Conservation (phyloP, 1,139 yeast genomes). For the Saccharomyces hybrid region DNA sequence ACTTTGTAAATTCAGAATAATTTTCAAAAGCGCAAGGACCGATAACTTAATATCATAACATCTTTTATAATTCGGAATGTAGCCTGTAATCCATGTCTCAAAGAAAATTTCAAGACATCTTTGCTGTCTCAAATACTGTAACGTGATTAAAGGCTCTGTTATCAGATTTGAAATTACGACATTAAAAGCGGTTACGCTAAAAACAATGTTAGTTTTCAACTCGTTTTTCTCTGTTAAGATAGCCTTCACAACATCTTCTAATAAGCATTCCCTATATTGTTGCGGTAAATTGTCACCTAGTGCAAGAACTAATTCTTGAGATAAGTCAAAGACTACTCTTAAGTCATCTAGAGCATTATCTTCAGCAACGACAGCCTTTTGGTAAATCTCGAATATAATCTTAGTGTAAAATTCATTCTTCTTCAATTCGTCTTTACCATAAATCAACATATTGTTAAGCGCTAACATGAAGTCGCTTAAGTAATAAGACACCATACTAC, state of each 20-base stretch:
- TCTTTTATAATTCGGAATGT: constrained; percentile 50
- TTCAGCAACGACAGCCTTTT: constrained; percentile 29
- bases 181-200: constrained; percentile 53
- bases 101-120: constrained; percentile 48
- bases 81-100: constrained; percentile 54
- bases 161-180: constrained; percentile 61
- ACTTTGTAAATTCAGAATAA: constrained; percentile 33
- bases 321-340: constrained; percentile 27
- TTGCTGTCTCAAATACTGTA: constrained; percentile 45
- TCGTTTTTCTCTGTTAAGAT: constrained; percentile 26
- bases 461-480: constrained; percentile 73
- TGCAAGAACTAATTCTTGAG: constrained; percentile 32
- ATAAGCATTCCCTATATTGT: constrained; percentile 21
- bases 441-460: constrained; percentile 68
- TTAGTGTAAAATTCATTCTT: constrained; percentile 29
- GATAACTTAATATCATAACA: constrained; percentile 79
- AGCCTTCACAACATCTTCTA: constrained; percentile 25
- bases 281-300: constrained; percentile 27
- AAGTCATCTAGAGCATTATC: constrained; percentile 29
- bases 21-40: constrained; percentile 54
- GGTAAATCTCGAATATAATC: constrained; percentile 26
- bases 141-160: constrained; percentile 50
- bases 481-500: constrained; percentile 46
- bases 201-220: constrained; percentile 35
- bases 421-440: constrained; percentile 52